Base-by-base conservation (phyloP, 371 early-diverging fungal genomes). In the Apophysomyces variabilis region DNA sequence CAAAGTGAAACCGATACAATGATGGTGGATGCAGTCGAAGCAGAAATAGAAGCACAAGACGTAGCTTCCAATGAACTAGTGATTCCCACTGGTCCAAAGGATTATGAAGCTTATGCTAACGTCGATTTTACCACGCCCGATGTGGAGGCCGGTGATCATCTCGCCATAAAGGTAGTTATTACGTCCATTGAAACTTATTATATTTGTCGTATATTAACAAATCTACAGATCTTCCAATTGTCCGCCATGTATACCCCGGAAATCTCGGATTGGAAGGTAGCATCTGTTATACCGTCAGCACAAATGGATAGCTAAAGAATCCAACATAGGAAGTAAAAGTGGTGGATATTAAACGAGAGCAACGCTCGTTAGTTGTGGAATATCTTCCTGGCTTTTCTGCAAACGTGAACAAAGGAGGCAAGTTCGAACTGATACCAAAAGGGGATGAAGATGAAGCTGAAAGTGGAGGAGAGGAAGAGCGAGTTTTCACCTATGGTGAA, bases 191-290 rank as follows among this genome's bases (percentile, higher is more conserved):
- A 3, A 26, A 26, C 32, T 26, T 26, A 26, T 26, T 3, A 26
- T 26, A 26, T 13, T 45, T 45, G 6, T 7, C n/a, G 7, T 45
- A n/a, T 45, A 45, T 45, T 45, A n/a, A 45, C 0, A 14, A 0
- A 12, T 45, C 16, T 13, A n/a, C 38, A 62, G 62, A 44, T 46
- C 5, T 46, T 62, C 5, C 47, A 45, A 32, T 14, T 62, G 37
- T 41, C 62, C n/a, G 62, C 21, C 11, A 37, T 21, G 21, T 62
- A 62, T 46, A 62, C 62, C 26, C 62, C 62, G 1, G 62, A 62
- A 18, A 62, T 62, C 11, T 47, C 62, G 62, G 47, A 62, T 32
- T 62, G 62, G 62, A 62, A 45, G n/a, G 62, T 62, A 62, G 32
- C 32, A 6, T 0, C 7, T 5, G 54, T 18, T 36, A 14, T 6